Percentiles rank a stretch among this genome's conserved stretches.
Evolutionary conservation across 2,329 filamentous ascomycete genomes (phyloP).

Genomic region (Emydomyces testavorans): DNA sequence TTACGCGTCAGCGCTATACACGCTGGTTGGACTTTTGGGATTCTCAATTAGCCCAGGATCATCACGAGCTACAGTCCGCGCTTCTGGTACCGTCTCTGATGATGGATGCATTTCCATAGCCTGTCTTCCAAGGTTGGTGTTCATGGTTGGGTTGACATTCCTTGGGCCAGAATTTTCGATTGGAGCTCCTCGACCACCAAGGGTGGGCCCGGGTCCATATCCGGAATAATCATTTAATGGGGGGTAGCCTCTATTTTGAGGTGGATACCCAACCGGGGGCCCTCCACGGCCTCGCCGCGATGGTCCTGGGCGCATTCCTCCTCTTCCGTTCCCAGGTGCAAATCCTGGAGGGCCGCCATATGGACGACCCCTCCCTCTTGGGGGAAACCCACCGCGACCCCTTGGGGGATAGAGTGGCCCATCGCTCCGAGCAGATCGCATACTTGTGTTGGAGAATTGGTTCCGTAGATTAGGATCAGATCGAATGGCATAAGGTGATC

Average conservation of each 20-base stretch:
- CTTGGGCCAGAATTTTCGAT: conserved; percentile 23
- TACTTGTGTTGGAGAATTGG: conserved; percentile 38
- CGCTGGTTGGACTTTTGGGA: conserved; percentile 55
- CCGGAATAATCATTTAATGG: not conserved
- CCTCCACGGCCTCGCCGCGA: conserved; percentile 36
- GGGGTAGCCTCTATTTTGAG: conserved; percentile 22
- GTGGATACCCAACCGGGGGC: conserved; percentile 42
- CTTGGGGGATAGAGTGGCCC: conserved; percentile 39
- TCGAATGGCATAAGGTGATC: conserved; percentile 27
- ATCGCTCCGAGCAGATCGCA: conserved; percentile 34
- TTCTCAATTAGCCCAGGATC: conserved; percentile 54
- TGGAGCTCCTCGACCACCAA: conserved; percentile 20
- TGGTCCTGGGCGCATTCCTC: conserved; percentile 30
- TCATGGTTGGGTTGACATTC: conserved; percentile 25
- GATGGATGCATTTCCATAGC: conserved; percentile 71
- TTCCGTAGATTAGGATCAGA: conserved; percentile 36
- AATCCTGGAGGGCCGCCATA: conserved; percentile 29
- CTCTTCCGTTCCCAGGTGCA: conserved; percentile 26
- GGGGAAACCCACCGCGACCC: conserved; percentile 46
- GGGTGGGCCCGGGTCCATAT: not conserved
- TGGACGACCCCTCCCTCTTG: conserved; percentile 33
- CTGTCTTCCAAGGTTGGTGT: conserved; percentile 46
- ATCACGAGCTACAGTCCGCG: conserved; percentile 41
- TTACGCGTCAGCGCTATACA: conserved; percentile 65
- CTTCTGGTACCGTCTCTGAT: conserved; percentile 41